Evolutionary conservation across 2,329 filamentous ascomycete species (phyloP).

Genomic region (Phoma sp.): DNA sequence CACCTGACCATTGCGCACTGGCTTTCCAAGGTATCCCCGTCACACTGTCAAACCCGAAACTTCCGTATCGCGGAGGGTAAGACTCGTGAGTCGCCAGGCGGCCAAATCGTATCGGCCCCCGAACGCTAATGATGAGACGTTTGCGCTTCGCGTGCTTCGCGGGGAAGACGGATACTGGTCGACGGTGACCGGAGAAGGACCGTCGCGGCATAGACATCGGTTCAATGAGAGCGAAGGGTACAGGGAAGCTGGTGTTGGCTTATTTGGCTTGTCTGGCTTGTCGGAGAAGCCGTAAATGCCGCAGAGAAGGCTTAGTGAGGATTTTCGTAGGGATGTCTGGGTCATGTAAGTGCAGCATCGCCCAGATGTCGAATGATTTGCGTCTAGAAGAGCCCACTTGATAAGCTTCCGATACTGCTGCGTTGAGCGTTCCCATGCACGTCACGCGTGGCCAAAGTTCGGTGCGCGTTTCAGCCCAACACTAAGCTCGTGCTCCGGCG

Average conservation of each 20-base stretch:
- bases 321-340: not conserved
- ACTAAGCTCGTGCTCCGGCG: not conserved
- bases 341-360: not conserved
- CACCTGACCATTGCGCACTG: not conserved
- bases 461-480: conserved; percentile 12
- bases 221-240: not conserved
- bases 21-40: not conserved
- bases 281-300: not conserved
- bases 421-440: conserved; percentile 8
- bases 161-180: conserved; percentile 10
- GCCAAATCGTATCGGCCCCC: not conserved
- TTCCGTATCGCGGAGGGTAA: not conserved
- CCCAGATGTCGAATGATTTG: not conserved
- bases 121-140: conserved; percentile 7
- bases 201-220: conserved; percentile 3
- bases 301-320: not conserved
- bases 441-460: conserved; percentile 9
- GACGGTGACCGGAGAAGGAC: conserved; percentile 4
- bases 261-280: not conserved
- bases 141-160: conserved; percentile 3
- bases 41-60: not conserved
- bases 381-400: not conserved
- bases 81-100: conserved; percentile 3
- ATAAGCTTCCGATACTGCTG: conserved; percentile 11
- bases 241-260: not conserved